Base-by-base conservation (phyloP, 306 rosid genomes). In the barrel medic (Medicago truncatula) region DNA sequence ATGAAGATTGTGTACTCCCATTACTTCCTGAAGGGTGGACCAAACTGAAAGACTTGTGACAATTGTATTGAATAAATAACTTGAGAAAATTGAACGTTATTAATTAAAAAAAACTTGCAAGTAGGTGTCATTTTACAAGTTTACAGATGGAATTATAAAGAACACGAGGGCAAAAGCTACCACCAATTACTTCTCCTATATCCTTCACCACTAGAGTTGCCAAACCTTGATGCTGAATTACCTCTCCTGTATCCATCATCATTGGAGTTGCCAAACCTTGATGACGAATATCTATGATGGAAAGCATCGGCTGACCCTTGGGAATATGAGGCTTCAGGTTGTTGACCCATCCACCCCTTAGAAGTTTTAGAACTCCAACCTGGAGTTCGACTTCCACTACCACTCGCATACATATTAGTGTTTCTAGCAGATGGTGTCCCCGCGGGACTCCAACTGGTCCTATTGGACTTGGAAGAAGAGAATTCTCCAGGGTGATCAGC, bases 221-320 rank as follows among this genome's bases (percentile, higher is more conserved):
- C 87, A 87, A 85, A 91, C 85, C 94, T 89, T 7, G 85, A 79
- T 2, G 84, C 86, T 43, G 89, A 84, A 76, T 69, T 56, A 56
- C 28, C 18, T 20, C 61, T 20, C 61, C 88, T 71, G 3, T 34
- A 25, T 46, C 87, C 87, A 67, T 78, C 86, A 15, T 56, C 60
- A 56, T 77, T 67, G 25, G 76, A 70, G 79, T 85, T 78, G 62
- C 76, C 87, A 87, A 83, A 91, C 85, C 93, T 88, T 8, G 85
- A 79, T 4, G 84, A 84, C 44, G 91, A 83, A 73, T 70, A 85
- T 83, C 88, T 72, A 53, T 75, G 85, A 41, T 73, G 81, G 76
- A 36, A 82, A 50, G 67, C 47, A 36, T 15, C 78, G 20, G 76
- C 64, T 7, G 82, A 75, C 50, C 83, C 79, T 31, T 84, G 86